Evolutionary conservation across 192 early-diverging fungal genomes (phyloP), one percentile per base, ranked within the genome.

Genomic region (Podochytrium sp.): DNA sequence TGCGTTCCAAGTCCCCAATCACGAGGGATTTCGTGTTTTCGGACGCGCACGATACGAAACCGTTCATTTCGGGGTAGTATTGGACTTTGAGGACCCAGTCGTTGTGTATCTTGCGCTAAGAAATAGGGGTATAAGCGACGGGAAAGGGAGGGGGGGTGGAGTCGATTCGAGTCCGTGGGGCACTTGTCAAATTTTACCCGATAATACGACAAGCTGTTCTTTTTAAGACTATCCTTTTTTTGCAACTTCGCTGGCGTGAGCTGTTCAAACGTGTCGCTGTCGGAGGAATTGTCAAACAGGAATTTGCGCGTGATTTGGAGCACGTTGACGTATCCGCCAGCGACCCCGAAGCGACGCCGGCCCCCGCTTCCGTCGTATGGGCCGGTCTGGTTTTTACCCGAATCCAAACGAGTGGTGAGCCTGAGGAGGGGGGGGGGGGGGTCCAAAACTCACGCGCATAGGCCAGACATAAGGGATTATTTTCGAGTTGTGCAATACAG

Each of bases 11-110:
- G 63, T 90, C 88, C 2, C 85, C 84, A 49, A 90, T 85, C 4
- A 87, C 80, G 4, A 90, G 68, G 0, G 83, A 85, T 37, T 78
- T 80, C 10, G 64, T 74, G 63, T 60, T 81, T 60, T 89, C 84
- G n/a, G 78, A 60, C 2, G 87, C 75, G 65, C 88, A 90, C 3
- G 81, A 79, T 2, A 90, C 81, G 73, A 90, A 90, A 0, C 84
- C 80, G 65, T 89, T 90, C 79, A 90, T 85, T 75, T 90, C 88
- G 20, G 51, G 76, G 43, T 83, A 85, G 56, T 85, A 89, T 55
- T 87, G 85, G 1, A 90, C 82, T 63, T 83, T 82, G 27, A 85
- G 70, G 23, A 89, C 84, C 88, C 88, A 90, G 57, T 87, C 87
- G 39, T 82, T 87, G 78, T 90, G 88, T 3, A 89, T 74, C 78